Base-by-base conservation (phyloP, 805 yeast genomes). In the Debaryomyces maramus region DNA sequence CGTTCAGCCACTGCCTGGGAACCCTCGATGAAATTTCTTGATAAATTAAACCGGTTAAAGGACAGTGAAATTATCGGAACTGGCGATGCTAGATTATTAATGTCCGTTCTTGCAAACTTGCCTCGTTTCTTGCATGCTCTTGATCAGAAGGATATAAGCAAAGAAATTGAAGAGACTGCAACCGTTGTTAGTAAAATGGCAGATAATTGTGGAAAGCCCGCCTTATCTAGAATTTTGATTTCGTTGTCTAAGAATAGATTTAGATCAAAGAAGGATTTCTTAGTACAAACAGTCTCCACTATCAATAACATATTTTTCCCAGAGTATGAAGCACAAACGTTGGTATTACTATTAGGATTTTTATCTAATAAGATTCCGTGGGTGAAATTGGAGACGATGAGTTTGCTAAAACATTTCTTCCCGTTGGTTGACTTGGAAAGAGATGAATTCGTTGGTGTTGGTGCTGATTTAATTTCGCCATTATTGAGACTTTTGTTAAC, bases 401-500 rank as follows among this genome's bases (percentile, higher is more conserved):
- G 80, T 37, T 62, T 89, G 2, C 71, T 93, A 47, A 83, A 84
- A 51, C 77, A 80, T 34, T 60, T 93, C 6, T 75, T 95, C 46
- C 90, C 96, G 1, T 70, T 78, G 43, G 82, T 89, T 11, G 90
- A 93, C 53, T 67, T 90, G 38, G 81, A 79, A 32, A 67, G 83
- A 26, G 87, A 84, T 14, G 95, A 85, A 52, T 89, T 89, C 56
- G 73, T 78, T 20, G 95, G 96, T 2, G 83, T 88, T 27, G 99
- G 99, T 4, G 98, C 99, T 0, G 99, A 93, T 56, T 67, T 93
- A 38, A 87, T 93, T 5, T 85, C 96, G 1, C 99, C 99, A 2
- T 67, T 95, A 36, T 68, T 93, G 48, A 72, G 98, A 39, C 68
- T 93, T 18, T 60, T 78, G 38, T 72, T 87, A 47, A 89, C 97